phyloP scores from a whole-genome alignment of 768 basidiomycete species.

The Agrocybe pediades region DNA sequence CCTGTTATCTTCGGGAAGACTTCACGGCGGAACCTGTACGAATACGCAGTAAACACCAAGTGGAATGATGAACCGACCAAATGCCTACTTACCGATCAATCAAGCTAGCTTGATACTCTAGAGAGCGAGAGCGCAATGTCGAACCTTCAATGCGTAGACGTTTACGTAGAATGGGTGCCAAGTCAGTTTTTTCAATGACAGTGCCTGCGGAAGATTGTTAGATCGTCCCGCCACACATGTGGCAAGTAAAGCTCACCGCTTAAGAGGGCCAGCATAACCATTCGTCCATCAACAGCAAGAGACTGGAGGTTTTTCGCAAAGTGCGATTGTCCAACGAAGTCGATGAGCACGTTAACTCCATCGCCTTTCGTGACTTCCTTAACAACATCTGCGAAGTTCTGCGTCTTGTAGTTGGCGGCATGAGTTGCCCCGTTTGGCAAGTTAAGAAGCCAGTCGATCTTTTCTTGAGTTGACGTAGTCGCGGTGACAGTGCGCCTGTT shows the following conservation, averaged over 20 bases:
- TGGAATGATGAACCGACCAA: not conserved
- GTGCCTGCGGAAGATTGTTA: conserved; percentile 39
- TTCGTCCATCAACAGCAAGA: conserved; percentile 71
- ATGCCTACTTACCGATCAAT: conserved; percentile 48
- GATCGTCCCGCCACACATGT: not conserved
- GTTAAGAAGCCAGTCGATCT: conserved; percentile 73
- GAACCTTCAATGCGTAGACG: conserved; percentile 88
- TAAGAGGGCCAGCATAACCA: conserved; percentile 66
- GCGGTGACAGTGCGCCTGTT: conserved; percentile 70
- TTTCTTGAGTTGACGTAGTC: conserved; percentile 84
- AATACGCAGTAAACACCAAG: not conserved
- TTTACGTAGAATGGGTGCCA: conserved; percentile 76
- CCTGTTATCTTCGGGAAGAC: conserved; percentile 62
- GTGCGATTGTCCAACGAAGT: conserved; percentile 79
- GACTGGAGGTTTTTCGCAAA: conserved; percentile 74
- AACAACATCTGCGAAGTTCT: conserved; percentile 77
- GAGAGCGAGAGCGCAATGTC: conserved; percentile 74
- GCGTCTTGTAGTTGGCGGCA: conserved; percentile 81
- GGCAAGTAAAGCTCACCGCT: conserved; percentile 50
- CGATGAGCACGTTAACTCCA: conserved; percentile 84
- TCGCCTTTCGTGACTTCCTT: conserved; percentile 65
- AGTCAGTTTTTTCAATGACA: conserved; percentile 51
- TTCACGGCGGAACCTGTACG: conserved; percentile 53
- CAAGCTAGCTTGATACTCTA: conserved; percentile 78
- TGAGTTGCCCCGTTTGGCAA: conserved; percentile 73